These are phyloP conservation scores for Metschnikowia lunata DNA, from an alignment of 805 yeast species.

Conservation along the genomic window DNA sequence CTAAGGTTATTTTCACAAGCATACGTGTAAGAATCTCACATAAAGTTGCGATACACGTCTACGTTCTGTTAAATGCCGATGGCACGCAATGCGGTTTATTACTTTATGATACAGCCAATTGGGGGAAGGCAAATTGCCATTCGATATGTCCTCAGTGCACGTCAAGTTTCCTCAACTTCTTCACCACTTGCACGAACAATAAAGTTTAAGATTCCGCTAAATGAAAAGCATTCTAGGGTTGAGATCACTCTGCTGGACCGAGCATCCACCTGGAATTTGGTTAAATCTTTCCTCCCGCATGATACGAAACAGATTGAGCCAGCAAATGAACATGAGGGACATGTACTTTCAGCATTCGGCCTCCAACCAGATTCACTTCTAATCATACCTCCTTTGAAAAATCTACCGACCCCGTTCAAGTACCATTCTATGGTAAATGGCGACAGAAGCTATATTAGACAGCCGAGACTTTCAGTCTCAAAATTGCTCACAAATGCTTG, in stretches of 20 bases:
- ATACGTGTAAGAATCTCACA: too few relatives aligned
- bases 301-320: conserved; percentile 7
- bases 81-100: neutral
- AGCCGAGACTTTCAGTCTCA: conserved; percentile 52
- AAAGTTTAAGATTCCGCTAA: conserved; percentile 5
- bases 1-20: neutral
- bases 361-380: conserved; percentile 9
- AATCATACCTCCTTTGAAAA: conserved; percentile 3
- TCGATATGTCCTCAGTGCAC: neutral
- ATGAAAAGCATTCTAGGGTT: neutral
- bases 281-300: conserved; percentile 11
- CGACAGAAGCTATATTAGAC: conserved; percentile 9
- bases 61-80: neutral
- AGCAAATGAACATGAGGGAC: conserved; percentile 9
- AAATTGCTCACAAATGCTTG: conserved; percentile 53
- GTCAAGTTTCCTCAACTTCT: neutral
- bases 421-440: conserved; percentile 10
- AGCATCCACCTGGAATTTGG: conserved; percentile 13
- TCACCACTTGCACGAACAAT: neutral
- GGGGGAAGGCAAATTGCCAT: conserved; percentile 1
- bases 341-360: conserved; percentile 10
- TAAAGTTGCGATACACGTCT: too few relatives aligned
- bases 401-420: conserved; percentile 12
- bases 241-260: conserved; percentile 6
- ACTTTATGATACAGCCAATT: neutral